These are phyloP conservation scores for Clarireedia paspali DNA, from an alignment of 2,329 filamentous ascomycete species.

Conservation along the genomic window DNA sequence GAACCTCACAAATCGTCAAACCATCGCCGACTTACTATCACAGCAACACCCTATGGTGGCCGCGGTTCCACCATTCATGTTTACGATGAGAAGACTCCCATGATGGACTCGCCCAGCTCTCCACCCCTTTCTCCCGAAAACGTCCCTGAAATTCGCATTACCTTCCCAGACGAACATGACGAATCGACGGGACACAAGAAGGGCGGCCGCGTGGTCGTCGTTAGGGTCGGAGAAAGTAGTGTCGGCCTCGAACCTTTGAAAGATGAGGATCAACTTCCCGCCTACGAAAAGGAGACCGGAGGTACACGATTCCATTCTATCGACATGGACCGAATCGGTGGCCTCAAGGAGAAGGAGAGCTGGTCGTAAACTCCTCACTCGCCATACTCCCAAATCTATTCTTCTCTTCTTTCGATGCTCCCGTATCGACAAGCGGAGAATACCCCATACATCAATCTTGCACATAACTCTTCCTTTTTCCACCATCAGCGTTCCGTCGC, in stretches of 20 bases:
- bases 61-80: constrained; percentile 65
- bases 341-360: constrained; percentile 75
- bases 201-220: constrained; percentile 83
- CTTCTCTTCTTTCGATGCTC: not conserved
- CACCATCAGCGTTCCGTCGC: constrained; percentile 1
- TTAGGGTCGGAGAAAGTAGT: constrained; percentile 79
- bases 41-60: constrained; percentile 35
- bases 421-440: constrained; percentile 5
- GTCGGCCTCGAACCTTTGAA: constrained; percentile 81
- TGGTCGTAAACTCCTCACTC: constrained; percentile 17
- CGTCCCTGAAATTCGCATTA: constrained; percentile 94
- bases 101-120: constrained; percentile 67
- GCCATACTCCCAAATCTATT: not conserved
- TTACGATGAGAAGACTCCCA: constrained; percentile 70
- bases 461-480: constrained; percentile 4
- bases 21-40: constrained; percentile 49
- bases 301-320: constrained; percentile 81
- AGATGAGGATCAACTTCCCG: constrained; percentile 71
- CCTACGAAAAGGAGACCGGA: constrained; percentile 72
- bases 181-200: constrained; percentile 65
- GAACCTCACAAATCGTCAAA: constrained; percentile 38
- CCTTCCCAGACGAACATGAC: constrained; percentile 93
- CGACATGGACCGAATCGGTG: constrained; percentile 90
- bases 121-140: constrained; percentile 74
- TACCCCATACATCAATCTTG: constrained; percentile 9